A percentile compares a stretch with the other conserved stretches of the same genome.
Evolutionary conservation across 2,329 filamentous ascomycete species (phyloP).

Genomic region (Lachnellula subtilissima): DNA sequence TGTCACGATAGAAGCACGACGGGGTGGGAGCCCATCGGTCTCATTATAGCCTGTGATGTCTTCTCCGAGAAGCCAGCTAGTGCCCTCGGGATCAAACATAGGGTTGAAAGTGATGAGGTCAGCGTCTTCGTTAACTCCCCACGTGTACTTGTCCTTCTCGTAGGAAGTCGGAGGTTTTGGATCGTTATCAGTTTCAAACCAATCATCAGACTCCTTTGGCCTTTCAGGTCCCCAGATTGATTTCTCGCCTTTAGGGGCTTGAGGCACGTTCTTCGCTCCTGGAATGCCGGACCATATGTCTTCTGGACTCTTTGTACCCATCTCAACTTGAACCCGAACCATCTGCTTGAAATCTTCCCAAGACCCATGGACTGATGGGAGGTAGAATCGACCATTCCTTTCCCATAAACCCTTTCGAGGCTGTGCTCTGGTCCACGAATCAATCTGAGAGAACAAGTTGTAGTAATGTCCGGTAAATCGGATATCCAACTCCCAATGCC

Average conservation of each 20-base stretch:
- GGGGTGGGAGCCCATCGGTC: slow-evolving; percentile 57
- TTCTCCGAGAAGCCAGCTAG: slow-evolving; percentile 75
- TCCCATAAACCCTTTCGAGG: slow-evolving; percentile 80
- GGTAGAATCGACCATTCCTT: slow-evolving; percentile 71
- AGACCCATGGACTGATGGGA: slow-evolving; percentile 68
- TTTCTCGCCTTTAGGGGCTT: slow-evolving; percentile 45
- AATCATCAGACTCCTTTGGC: slow-evolving; percentile 62
- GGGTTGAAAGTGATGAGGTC: slow-evolving; percentile 91
- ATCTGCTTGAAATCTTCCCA: slow-evolving; percentile 79
- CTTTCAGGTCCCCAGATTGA: slow-evolving; percentile 82
- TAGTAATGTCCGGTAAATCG: slow-evolving; percentile 87
- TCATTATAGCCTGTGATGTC: slow-evolving; percentile 83
- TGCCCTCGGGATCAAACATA: slow-evolving; percentile 83
- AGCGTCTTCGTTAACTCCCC: slow-evolving; percentile 87
- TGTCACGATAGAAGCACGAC: slow-evolving; percentile 84
- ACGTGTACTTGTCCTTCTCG: slow-evolving; percentile 75
- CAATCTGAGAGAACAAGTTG: slow-evolving; percentile 64
- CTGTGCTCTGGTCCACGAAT: slow-evolving; percentile 65
- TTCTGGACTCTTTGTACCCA: slow-evolving; percentile 59
- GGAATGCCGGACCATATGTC: slow-evolving; percentile 58
- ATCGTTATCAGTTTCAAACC: slow-evolving; percentile 69
- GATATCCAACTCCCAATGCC: slow-evolving; percentile 95
- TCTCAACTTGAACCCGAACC: slow-evolving; percentile 70
- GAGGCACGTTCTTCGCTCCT: slow-evolving; percentile 31
- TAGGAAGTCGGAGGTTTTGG: slow-evolving; percentile 65